Percentiles rank a stretch among this genome's conserved stretches.
Conservation (phyloP, 2,329 filamentous ascomycete genomes). For the Monosporascus sp. region DNA sequence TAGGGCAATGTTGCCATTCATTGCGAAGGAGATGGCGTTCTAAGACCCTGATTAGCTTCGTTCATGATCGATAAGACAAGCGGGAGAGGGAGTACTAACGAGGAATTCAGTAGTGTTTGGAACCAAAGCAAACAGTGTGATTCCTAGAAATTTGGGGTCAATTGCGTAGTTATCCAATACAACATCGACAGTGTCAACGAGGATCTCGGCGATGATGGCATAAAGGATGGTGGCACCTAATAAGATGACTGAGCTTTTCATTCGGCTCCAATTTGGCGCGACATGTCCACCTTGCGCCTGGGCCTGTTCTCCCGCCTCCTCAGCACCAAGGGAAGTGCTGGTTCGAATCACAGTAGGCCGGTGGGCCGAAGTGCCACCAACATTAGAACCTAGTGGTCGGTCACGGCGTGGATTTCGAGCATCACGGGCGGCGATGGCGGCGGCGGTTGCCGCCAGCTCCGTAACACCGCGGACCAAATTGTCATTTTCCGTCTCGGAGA, state of each 20-base stretch:
- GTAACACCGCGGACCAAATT: conserved; percentile 79
- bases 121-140: conserved; percentile 92
- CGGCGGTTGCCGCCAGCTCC: conserved; percentile 89
- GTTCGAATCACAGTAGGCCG: conserved; percentile 29
- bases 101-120: conserved; percentile 98
- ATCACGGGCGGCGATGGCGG: conserved; percentile 79
- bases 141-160: conserved; percentile 95
- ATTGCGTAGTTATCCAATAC: conserved; percentile 85
- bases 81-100: conserved; percentile 44
- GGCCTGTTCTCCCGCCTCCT: conserved; percentile 39
- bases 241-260: conserved; percentile 84
- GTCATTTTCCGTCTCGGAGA: conserved; percentile 78
- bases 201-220: conserved; percentile 93
- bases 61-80: conserved; percentile 2
- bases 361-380: conserved; percentile 19
- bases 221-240: conserved; percentile 87
- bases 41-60: conserved; percentile 27
- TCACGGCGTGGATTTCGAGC: conserved; percentile 40
- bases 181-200: conserved; percentile 96
- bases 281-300: conserved; percentile 75
- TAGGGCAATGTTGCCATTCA: conserved; percentile 98
- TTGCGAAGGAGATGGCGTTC: conserved; percentile 98
- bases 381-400: conserved; percentile 25
- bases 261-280: conserved; percentile 95
- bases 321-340: conserved; percentile 37